A percentile compares a stretch with the other conserved stretches of the same genome.
These are phyloP conservation scores for Hirsutella minnesotensis DNA, from an alignment of 2,329 filamentous ascomycete species.

Conservation along the genomic window DNA sequence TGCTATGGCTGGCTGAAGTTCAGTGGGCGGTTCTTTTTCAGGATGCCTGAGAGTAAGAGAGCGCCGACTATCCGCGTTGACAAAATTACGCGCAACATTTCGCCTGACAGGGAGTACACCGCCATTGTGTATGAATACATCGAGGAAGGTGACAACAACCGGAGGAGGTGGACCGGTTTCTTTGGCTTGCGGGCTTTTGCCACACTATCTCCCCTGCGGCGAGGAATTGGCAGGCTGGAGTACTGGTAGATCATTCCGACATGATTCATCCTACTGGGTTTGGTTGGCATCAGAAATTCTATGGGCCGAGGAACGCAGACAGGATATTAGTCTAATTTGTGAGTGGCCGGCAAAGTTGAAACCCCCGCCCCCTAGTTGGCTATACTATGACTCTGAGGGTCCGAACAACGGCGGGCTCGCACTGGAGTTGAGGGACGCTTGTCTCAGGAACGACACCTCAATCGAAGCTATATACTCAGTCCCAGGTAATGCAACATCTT, in stretches of 20 bases:
- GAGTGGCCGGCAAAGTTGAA: too few species aligned
- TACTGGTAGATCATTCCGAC: conserved; percentile 2
- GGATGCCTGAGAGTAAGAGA: neutral
- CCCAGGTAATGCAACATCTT: too few species aligned
- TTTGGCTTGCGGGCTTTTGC: conserved; percentile 3
- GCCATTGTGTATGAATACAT: conserved; percentile 3
- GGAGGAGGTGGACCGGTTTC: conserved; percentile 1
- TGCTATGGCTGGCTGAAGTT: conserved; percentile 6
- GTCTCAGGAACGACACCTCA: too few species aligned
- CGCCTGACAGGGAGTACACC: neutral
- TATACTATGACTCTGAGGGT: too few species aligned
- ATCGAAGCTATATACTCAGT: too few species aligned
- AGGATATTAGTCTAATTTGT: too few species aligned
- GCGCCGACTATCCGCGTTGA: neutral
- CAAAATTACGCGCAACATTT: neutral
- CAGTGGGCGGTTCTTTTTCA: neutral
- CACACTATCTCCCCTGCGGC: neutral
- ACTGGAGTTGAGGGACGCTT: too few species aligned
- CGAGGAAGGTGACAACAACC: conserved; percentile 2
- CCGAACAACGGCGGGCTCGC: too few species aligned
- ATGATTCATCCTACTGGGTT: conserved; percentile 1
- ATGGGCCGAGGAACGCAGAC: too few species aligned
- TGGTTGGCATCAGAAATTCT: too few species aligned
- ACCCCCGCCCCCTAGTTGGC: too few species aligned
- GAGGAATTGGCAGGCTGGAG: conserved; percentile 2